These are phyloP conservation scores for Oryza meridionalis DNA, from an alignment of 176 grass and related monocot species.

Conservation along the genomic window DNA sequence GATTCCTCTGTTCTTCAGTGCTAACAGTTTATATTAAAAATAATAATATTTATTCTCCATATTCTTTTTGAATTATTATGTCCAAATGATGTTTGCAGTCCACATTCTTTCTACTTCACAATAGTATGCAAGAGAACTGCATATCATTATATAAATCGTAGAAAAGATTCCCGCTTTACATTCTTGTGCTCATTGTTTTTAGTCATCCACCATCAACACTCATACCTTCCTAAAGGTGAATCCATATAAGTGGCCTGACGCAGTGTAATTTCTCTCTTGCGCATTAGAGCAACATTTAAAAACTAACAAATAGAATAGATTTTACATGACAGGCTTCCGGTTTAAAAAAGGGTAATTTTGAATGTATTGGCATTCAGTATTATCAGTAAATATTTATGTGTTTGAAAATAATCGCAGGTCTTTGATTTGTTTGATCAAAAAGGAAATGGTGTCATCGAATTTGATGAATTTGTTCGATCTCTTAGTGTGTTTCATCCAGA, in stretches of 20 bases:
- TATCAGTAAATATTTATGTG: neutral
- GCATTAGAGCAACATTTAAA: neutral
- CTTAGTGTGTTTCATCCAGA: conserved; percentile 68
- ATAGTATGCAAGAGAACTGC: neutral
- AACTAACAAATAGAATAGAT: neutral
- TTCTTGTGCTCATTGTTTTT: conserved; percentile 1
- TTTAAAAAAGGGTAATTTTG: neutral
- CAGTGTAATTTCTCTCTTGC: neutral
- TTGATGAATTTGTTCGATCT: conserved; percentile 69
- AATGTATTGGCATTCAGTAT: conserved; percentile 1
- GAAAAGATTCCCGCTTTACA: neutral
- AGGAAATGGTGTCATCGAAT: conserved; percentile 66
- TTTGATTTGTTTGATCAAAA: conserved; percentile 85
- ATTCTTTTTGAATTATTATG: neutral
- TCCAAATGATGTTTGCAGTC: neutral
- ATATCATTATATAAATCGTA: neutral
- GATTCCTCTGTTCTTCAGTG: neutral
- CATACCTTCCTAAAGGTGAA: neutral
- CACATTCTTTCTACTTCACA: neutral
- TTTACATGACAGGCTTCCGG: conserved; percentile 14
- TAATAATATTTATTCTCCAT: neutral
- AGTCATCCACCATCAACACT: neutral
- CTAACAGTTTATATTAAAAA: neutral
- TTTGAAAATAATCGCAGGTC: conserved; percentile 42
- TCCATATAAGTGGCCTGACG: neutral